Percentiles rank a stretch among this genome's conserved stretches.
Evolutionary conservation across 768 basidiomycete species (phyloP).

Genomic region (Leccinum broughii): DNA sequence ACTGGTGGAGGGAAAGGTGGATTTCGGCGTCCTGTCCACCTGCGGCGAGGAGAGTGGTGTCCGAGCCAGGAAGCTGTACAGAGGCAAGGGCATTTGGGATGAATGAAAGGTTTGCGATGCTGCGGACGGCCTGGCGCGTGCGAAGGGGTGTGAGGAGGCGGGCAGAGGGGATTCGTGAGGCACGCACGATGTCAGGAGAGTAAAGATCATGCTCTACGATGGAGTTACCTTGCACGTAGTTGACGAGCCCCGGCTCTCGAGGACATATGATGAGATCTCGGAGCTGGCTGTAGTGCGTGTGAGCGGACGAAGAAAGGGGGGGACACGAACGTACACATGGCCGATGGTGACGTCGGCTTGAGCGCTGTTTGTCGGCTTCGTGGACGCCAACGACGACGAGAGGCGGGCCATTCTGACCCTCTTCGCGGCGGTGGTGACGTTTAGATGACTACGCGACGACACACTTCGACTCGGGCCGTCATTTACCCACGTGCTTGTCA

Average conservation of each 20-base stretch:
- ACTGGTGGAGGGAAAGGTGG: slow-evolving; percentile 54
- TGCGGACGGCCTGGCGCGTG: slow-evolving; percentile 42
- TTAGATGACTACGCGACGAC: neutral
- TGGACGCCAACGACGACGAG: slow-evolving; percentile 44
- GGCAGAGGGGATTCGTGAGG: slow-evolving; percentile 12
- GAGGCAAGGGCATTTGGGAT: slow-evolving; percentile 64
- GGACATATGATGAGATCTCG: slow-evolving; percentile 80
- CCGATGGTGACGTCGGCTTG: slow-evolving; percentile 53
- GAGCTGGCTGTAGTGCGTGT: slow-evolving; percentile 54
- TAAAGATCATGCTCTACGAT: slow-evolving; percentile 65
- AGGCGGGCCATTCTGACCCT: slow-evolving; percentile 46
- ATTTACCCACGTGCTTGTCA: slow-evolving; percentile 22
- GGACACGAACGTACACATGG: slow-evolving; percentile 53
- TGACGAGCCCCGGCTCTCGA: slow-evolving; percentile 59
- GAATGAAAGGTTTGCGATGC: slow-evolving; percentile 56
- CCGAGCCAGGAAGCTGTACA: slow-evolving; percentile 48
- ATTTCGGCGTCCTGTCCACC: slow-evolving; percentile 76
- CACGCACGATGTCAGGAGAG: slow-evolving; percentile 46
- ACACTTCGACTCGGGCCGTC: slow-evolving; percentile 19
- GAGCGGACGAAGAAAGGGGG: neutral
- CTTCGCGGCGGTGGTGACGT: slow-evolving; percentile 13
- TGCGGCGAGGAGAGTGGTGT: slow-evolving; percentile 67
- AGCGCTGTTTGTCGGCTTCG: slow-evolving; percentile 41
- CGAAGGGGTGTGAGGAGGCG: slow-evolving; percentile 13
- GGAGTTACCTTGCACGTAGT: slow-evolving; percentile 53